Base-by-base conservation (phyloP, 306 rosid species). In the Sphenostylis stenocarpa region DNA sequence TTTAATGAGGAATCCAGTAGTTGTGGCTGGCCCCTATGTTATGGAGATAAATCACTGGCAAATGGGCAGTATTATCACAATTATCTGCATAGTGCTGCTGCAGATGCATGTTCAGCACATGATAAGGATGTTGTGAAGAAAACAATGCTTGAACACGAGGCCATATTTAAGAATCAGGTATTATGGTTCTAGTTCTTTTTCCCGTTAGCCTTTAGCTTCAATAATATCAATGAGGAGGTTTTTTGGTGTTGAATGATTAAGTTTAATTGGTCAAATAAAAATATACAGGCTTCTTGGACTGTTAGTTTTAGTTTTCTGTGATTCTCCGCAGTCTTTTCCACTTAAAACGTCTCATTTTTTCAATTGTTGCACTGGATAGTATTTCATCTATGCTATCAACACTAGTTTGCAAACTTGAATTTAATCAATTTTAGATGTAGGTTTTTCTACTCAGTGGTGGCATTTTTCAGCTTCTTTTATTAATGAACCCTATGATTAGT, bases 1-100 rank as follows among this genome's bases (percentile, higher is more conserved):
- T 96, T 92, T 78, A 95, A 95, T 70, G 97, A 92, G 80, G 96
- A 90, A 85, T 90, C 97, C 73, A 93, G 90, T 84, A 93, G 88
- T 85, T 95, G 87, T 84, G 89, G 88, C 39, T 92, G 98, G 97
- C 90, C 93, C 63, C 76, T 86, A 47, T 89, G 81, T 81, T 86
- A 86, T 60, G 88, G 89, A 29, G 96, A 95, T 65, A 95, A 86
- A 84, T 11, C 83, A 44, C 66, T 80, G 71, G 53, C 87, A 41
- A 92, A 88, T 44, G 87, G 91, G 64, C 91, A 85, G 77, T 89
- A 86, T 77, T 88, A 79, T 83, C 91, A 86, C 72, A 85, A 87
- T 49, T 87, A 82, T 80, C 80, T 80, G 75, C 78, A 68, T 1
- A 86, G 85, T 80, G 82, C 85, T 73, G 52, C 91, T 3, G 45